These are phyloP conservation scores for Corymbia citriodora DNA, from an alignment of 441 rosid species.

Conservation along the genomic window DNA sequence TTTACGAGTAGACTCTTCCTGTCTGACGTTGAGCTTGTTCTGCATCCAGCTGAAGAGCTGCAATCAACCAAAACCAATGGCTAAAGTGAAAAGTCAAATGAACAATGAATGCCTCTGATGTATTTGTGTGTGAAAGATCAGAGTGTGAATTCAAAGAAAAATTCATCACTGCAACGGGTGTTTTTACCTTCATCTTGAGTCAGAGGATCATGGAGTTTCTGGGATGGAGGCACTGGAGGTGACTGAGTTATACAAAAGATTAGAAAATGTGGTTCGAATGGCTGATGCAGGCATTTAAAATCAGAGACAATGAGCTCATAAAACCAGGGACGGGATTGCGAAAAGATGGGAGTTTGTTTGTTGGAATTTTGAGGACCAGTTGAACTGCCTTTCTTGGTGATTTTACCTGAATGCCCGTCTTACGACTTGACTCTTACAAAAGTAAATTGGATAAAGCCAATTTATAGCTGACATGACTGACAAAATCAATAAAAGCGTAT, in stretches of 20 bases:
- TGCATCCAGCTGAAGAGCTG: conserved; percentile 90
- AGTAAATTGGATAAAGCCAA: not conserved
- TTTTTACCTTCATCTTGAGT: not conserved
- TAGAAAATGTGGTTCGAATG: not conserved
- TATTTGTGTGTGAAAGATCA: not conserved
- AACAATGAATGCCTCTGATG: not conserved
- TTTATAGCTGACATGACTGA: not conserved
- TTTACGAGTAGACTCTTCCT: conserved; percentile 4
- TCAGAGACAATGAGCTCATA: not conserved
- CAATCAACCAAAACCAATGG: conserved; percentile 1
- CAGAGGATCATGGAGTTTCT: not conserved
- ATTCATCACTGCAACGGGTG: not conserved
- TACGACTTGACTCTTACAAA: not conserved
- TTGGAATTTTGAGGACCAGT: not conserved
- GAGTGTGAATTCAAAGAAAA: not conserved
- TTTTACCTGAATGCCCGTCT: not conserved
- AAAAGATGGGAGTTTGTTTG: not conserved
- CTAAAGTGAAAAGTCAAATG: not conserved
- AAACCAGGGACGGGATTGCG: not conserved
- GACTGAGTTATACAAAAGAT: not conserved
- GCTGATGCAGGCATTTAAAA: not conserved
- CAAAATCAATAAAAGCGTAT: not conserved
- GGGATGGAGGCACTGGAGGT: not conserved
- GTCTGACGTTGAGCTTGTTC: conserved; percentile 57
- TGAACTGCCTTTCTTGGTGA: not conserved